These are phyloP conservation scores for Psilocybe mexicana DNA, from an alignment of 1,284 basidiomycete species.

Conservation along the genomic window DNA sequence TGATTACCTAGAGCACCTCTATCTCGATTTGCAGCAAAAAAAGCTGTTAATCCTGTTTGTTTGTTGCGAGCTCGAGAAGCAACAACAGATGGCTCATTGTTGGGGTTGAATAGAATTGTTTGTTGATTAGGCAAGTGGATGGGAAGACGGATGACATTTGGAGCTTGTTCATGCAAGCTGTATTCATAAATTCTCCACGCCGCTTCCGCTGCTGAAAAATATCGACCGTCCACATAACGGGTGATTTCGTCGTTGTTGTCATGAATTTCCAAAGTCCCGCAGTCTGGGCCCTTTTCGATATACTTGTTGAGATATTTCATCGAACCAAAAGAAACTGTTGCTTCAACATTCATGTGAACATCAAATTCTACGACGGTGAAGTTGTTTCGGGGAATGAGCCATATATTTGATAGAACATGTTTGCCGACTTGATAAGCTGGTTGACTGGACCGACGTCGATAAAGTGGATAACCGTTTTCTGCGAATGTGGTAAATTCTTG, in stretches of 20 bases:
- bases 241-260: conserved; percentile 33
- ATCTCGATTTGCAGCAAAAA: conserved; percentile 41
- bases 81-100: conserved; percentile 28
- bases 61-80: conserved; percentile 24
- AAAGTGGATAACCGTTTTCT: conserved; percentile 39
- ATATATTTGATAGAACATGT: conserved; percentile 29
- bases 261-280: conserved; percentile 33
- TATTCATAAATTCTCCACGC: conserved; percentile 37
- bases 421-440: conserved; percentile 24
- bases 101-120: conserved; percentile 33
- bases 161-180: conserved; percentile 30
- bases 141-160: conserved; percentile 37
- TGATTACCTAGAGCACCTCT: conserved; percentile 22
- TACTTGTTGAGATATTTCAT: conserved; percentile 51
- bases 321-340: conserved; percentile 29
- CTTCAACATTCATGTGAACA: conserved; percentile 52
- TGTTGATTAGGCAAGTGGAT: conserved; percentile 41
- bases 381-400: conserved; percentile 41
- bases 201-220: conserved; percentile 39
- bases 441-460: conserved; percentile 35
- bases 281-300: conserved; percentile 46
- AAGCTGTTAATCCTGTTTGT: conserved; percentile 38
- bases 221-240: conserved; percentile 35
- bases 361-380: conserved; percentile 32
- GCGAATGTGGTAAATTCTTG: conserved; percentile 33